A percentile compares a stretch with the other conserved stretches of the same genome.
Conservation (phyloP, 2,329 filamentous ascomycete species). For the Pseudogymnoascus destructans region DNA sequence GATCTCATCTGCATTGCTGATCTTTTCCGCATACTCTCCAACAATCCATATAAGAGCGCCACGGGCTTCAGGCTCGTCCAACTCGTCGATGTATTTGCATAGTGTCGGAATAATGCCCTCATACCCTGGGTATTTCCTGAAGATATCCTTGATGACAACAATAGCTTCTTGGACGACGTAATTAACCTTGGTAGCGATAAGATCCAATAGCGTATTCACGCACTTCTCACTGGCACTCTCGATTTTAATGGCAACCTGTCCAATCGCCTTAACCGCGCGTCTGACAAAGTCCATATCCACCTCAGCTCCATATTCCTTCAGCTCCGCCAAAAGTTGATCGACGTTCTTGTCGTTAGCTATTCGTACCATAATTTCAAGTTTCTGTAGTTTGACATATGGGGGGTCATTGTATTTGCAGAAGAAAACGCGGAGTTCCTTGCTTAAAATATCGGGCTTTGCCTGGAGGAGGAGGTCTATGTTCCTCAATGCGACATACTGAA, state of each 20-base stretch:
- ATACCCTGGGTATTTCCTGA: conserved; percentile 93
- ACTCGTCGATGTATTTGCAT: conserved; percentile 90
- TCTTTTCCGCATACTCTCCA: conserved; percentile 97
- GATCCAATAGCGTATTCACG: conserved; percentile 80
- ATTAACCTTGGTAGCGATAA: conserved; percentile 96
- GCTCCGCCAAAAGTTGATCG: conserved; percentile 81
- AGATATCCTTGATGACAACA: conserved; percentile 98
- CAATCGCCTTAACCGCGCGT: conserved; percentile 87
- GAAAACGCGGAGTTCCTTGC: conserved; percentile 94
- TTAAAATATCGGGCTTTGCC: conserved; percentile 90
- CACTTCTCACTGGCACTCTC: conserved; percentile 90
- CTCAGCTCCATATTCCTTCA: conserved; percentile 96
- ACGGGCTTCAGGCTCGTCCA: conserved; percentile 86
- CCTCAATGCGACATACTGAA: conserved; percentile 90
- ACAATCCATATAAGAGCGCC: conserved; percentile 97
- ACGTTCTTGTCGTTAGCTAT: conserved; percentile 97
- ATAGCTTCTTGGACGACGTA: conserved; percentile 98
- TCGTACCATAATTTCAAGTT: conserved; percentile 97
- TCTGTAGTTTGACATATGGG: conserved; percentile 92
- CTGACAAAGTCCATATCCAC: conserved; percentile 99
- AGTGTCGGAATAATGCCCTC: conserved; percentile 95
- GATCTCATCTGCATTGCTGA: conserved; percentile 95
- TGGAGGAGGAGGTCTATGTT: conserved; percentile 95
- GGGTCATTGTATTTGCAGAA: conserved; percentile 99
- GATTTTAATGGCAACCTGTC: conserved; percentile 97